These are phyloP conservation scores for Globisporangium megalacanthum DNA, from an alignment of 352 stramenopile species.

Conservation along the genomic window DNA sequence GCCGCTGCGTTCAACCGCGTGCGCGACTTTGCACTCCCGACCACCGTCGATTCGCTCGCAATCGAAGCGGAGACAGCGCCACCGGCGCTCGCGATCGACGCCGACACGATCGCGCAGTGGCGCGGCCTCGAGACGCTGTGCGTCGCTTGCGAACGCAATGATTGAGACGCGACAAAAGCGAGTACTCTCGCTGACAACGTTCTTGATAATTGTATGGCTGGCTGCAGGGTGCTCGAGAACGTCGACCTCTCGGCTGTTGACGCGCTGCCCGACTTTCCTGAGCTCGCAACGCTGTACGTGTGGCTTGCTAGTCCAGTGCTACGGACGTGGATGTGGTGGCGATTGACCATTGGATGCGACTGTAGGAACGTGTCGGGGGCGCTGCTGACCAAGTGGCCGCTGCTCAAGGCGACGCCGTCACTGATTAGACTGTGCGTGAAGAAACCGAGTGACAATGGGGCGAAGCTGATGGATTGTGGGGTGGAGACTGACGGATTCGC, in stretches of 20 bases:
- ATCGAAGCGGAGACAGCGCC: constrained; percentile 2
- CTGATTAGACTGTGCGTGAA: constrained; percentile 9
- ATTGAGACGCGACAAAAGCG: too few species aligned
- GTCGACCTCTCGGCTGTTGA: constrained; percentile 9
- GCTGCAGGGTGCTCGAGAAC: constrained; percentile 9
- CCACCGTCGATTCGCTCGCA: constrained; percentile 3
- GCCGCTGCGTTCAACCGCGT: constrained; percentile 6
- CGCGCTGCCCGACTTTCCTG: background rate
- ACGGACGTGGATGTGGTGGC: background rate
- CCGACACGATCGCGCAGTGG: constrained; percentile 2
- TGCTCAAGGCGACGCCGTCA: constrained; percentile 8
- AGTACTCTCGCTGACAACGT: too few species aligned
- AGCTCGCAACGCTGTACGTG: constrained; percentile 9
- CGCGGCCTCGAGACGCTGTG: constrained; percentile 11
- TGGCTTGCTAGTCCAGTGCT: background rate
- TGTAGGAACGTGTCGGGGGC: constrained; percentile 9
- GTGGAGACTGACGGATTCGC: background rate
- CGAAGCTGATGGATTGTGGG: too few species aligned
- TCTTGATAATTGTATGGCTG: background rate
- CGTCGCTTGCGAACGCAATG: background rate
- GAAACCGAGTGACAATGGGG: background rate
- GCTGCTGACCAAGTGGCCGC: constrained; percentile 8
- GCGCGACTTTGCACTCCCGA: constrained; percentile 1
- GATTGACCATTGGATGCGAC: background rate
- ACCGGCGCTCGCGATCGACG: constrained; percentile 6